Conservation (phyloP, 2,329 filamentous ascomycete species). For the Calonectria pseudoturangicola region DNA sequence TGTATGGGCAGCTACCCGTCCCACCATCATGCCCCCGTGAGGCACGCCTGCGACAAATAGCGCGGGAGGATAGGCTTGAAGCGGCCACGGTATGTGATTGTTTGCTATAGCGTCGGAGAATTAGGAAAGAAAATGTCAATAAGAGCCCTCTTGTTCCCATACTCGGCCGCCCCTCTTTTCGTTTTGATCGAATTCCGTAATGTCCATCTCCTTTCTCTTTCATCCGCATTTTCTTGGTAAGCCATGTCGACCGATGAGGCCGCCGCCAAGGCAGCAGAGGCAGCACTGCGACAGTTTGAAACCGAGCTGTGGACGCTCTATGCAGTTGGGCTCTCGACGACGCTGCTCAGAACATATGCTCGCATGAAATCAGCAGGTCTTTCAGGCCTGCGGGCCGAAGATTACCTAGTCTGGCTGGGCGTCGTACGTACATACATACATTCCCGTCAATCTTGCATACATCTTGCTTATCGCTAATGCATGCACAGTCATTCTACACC, state of each 20-base stretch:
- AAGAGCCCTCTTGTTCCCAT: conserved; percentile 6
- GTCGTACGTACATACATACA: conserved; percentile 35
- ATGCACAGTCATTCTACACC: conserved; percentile 67
- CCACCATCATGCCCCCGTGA: conserved; percentile 20
- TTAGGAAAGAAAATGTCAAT: conserved; percentile 4
- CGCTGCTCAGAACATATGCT: conserved; percentile 56
- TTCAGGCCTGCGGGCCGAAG: conserved; percentile 54
- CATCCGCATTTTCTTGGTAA: not conserved
- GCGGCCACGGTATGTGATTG: conserved; percentile 5
- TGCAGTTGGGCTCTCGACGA: conserved; percentile 51
- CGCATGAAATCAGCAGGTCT: conserved; percentile 52
- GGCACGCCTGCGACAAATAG: conserved; percentile 28
- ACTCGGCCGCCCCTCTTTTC: not conserved
- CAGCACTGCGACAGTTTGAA: conserved; percentile 37
- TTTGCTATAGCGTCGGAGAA: conserved; percentile 5
- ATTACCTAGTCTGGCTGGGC: conserved; percentile 54
- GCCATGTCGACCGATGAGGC: conserved; percentile 28
- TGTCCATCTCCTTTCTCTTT: conserved; percentile 3
- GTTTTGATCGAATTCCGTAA: conserved; percentile 4
- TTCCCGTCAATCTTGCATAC: not conserved
- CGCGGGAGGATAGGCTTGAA: conserved; percentile 17
- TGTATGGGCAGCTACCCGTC: not conserved
- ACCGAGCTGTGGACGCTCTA: conserved; percentile 57
- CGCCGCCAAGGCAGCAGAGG: conserved; percentile 40
- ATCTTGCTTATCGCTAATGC: not conserved